These are phyloP conservation scores for Microbotryomycetes sp. DNA, from an alignment of 1,284 basidiomycete species.

Conservation along the genomic window DNA sequence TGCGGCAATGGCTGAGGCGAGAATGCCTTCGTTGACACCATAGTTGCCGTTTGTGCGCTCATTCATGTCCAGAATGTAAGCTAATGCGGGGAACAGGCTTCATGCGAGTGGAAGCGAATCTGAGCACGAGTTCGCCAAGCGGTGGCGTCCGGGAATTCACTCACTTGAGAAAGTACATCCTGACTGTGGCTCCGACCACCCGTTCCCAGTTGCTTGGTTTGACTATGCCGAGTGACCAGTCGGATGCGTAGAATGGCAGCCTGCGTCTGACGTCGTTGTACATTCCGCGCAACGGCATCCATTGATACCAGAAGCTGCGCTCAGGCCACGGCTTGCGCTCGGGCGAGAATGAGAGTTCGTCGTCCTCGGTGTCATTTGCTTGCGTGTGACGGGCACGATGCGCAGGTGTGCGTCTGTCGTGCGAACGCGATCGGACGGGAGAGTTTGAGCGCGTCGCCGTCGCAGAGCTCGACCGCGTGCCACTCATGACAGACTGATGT, in stretches of 20 bases:
- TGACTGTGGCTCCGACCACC: constrained; percentile 62
- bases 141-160: constrained; percentile 28
- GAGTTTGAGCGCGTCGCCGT: background rate
- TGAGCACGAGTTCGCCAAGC: constrained; percentile 38
- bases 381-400: background rate
- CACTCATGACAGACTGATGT: too few relatives aligned
- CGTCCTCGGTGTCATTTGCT: background rate
- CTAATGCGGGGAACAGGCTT: constrained; percentile 59
- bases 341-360: constrained; percentile 7
- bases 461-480: background rate
- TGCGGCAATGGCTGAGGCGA: constrained; percentile 59
- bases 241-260: constrained; percentile 67
- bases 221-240: constrained; percentile 71
- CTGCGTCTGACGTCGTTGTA: constrained; percentile 65
- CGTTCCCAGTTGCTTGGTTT: constrained; percentile 42
- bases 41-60: constrained; percentile 77
- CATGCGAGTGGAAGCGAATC: constrained; percentile 36
- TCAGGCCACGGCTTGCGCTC: constrained; percentile 26
- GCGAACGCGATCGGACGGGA: too few relatives aligned
- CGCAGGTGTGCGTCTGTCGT: background rate
- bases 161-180: constrained; percentile 73
- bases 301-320: constrained; percentile 30
- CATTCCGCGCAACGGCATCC: constrained; percentile 54
- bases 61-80: constrained; percentile 88
- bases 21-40: constrained; percentile 75